phyloP scores from a whole-genome alignment of 495 filamentous ascomycete genomes.

The Neurospora sublineolata region DNA sequence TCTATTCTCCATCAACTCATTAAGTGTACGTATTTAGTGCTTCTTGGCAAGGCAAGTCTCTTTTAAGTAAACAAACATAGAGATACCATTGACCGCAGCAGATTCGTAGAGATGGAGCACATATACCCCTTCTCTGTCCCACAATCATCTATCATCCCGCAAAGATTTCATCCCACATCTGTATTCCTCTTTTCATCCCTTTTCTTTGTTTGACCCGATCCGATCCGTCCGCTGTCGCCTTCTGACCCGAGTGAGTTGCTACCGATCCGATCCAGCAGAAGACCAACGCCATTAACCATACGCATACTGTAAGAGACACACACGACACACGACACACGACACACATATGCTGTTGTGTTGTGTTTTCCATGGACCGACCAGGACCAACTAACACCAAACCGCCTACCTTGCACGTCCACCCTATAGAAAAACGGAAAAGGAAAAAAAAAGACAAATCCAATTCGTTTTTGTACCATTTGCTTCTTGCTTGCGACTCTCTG shows the following conservation, averaged over 20 bases:
- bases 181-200: not conserved
- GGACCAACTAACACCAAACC: not conserved
- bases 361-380: not conserved
- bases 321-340: not conserved
- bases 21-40: not conserved
- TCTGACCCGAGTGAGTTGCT: not conserved
- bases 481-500: not conserved
- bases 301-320: not conserved
- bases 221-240: not conserved
- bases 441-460: not conserved
- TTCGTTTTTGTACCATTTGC: not conserved
- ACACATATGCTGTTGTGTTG: not conserved
- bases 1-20: not conserved
- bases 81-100: not conserved
- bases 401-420: not conserved
- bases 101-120: not conserved
- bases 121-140: not conserved
- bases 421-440: not conserved
- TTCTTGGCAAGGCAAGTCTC: not conserved
- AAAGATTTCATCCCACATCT: not conserved
- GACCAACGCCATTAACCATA: not conserved
- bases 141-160: not conserved
- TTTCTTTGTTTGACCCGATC: not conserved
- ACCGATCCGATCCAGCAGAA: not conserved
- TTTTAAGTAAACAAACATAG: not conserved